These are phyloP conservation scores for Thinopyrum elongatum DNA, from an alignment of 176 grass and related monocot genomes.

Conservation along the genomic window DNA sequence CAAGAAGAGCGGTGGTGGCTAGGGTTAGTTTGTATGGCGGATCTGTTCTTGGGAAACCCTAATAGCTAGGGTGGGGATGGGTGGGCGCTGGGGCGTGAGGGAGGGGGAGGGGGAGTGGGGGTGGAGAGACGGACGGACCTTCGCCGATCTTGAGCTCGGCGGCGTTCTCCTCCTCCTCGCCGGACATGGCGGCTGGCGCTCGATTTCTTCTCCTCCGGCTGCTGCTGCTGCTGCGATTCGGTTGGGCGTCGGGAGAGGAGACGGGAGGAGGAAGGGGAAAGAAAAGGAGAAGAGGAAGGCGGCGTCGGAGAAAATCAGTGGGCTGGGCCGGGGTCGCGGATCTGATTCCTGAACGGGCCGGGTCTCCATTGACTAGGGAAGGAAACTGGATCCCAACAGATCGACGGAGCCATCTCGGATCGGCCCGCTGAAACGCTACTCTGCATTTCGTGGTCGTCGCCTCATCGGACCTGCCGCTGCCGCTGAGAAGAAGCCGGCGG, in stretches of 20 bases:
- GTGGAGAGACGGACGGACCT: slow-evolving; percentile 8
- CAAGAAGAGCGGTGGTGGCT: neutral
- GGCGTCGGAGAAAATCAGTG: neutral
- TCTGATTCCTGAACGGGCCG: neutral
- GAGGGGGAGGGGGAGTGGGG: too few relatives aligned
- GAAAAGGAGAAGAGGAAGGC: neutral
- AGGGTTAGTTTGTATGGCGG: neutral
- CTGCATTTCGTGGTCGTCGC: too few relatives aligned
- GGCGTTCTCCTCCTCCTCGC: slow-evolving; percentile 93
- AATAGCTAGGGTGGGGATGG: neutral
- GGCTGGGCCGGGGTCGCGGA: neutral
- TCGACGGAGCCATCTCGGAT: too few relatives aligned
- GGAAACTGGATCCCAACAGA: too few relatives aligned
- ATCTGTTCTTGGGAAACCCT: neutral
- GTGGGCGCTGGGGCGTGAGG: neutral
- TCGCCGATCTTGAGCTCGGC: slow-evolving; percentile 97
- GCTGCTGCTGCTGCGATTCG: neutral
- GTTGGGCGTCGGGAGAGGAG: neutral
- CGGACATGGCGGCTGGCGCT: slow-evolving; percentile 44
- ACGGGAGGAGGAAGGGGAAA: neutral
- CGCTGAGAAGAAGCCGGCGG: too few relatives aligned
- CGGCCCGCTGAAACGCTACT: too few relatives aligned
- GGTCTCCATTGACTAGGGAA: too few relatives aligned
- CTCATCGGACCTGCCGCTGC: too few relatives aligned
- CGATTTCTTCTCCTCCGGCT: neutral